Conservation (phyloP, 2,329 filamentous ascomycete species). For the Fusarium sp. region DNA sequence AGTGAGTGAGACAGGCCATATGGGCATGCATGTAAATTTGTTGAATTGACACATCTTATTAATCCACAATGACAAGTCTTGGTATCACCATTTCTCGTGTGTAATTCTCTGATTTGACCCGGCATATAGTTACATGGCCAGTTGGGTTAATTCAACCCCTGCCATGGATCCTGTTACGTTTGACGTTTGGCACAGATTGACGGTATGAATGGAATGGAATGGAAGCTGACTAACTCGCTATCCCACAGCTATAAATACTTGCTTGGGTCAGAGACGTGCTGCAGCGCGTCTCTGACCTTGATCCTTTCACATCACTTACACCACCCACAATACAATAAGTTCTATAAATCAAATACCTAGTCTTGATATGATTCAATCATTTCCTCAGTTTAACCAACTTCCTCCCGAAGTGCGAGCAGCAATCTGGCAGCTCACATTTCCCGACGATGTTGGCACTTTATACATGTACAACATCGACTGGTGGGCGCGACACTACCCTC, state of each 20-base stretch:
- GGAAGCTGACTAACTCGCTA: neutral
- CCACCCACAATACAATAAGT: neutral
- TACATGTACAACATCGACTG: conserved; percentile 39
- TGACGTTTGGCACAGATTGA: neutral
- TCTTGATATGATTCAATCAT: conserved; percentile 12
- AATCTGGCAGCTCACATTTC: conserved; percentile 44
- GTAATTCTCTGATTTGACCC: neutral
- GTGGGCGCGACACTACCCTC: conserved; percentile 19
- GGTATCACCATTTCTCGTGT: neutral
- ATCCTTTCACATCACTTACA: neutral
- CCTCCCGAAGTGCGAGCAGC: conserved; percentile 46
- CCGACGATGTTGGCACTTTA: conserved; percentile 24
- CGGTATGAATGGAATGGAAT: neutral
- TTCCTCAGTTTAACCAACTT: conserved; percentile 42
- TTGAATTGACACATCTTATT: no score
- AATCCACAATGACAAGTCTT: no score
- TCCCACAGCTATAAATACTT: neutral
- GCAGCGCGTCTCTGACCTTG: neutral
- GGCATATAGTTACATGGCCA: neutral
- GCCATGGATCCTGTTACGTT: neutral
- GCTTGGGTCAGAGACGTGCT: conserved; percentile 11
- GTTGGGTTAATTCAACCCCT: neutral
- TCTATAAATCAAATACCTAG: no score
- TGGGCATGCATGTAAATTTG: no score
- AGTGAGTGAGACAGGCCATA: no score